Conservation (phyloP, 2,329 filamentous ascomycete species). For the Lachnellula subtilissima region DNA sequence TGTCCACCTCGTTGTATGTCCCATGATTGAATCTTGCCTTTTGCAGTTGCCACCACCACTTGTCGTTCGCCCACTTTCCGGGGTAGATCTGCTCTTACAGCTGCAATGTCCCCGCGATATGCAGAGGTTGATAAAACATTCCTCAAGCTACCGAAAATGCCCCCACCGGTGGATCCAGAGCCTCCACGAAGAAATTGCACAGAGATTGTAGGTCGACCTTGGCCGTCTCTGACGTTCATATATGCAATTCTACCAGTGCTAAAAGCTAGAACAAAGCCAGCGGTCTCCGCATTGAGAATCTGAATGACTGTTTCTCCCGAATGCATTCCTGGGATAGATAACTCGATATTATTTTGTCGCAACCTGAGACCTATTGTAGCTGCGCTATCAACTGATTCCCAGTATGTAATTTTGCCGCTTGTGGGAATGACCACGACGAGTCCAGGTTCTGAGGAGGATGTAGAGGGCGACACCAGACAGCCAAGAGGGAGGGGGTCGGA, state of each 20-base stretch:
- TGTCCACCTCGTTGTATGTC: conserved; percentile 83
- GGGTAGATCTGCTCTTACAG: conserved; percentile 69
- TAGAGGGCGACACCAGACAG: conserved; percentile 73
- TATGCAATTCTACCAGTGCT: conserved; percentile 85
- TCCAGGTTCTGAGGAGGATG: conserved; percentile 74
- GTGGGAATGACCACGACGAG: conserved; percentile 80
- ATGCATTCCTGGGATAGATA: conserved; percentile 66
- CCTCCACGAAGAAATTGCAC: conserved; percentile 70
- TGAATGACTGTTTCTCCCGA: conserved; percentile 74
- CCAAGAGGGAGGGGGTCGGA: conserved; percentile 76
- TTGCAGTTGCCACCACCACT: conserved; percentile 71
- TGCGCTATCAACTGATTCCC: conserved; percentile 90
- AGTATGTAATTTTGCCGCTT: conserved; percentile 83
- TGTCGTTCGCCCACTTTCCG: conserved; percentile 77
- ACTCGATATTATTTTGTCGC: conserved; percentile 74
- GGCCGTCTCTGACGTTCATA: conserved; percentile 76
- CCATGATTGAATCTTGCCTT: conserved; percentile 79
- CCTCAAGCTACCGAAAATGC: conserved; percentile 77
- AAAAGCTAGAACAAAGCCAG: conserved; percentile 80
- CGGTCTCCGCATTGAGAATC: conserved; percentile 74
- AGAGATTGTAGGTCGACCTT: conserved; percentile 77
- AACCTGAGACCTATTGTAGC: conserved; percentile 76
- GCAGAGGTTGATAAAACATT: conserved; percentile 67
- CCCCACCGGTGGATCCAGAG: conserved; percentile 49
- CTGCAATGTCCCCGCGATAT: conserved; percentile 72